Conservation (phyloP, 768 basidiomycete genomes). For the Tylopilus cervinicoccineus region DNA sequence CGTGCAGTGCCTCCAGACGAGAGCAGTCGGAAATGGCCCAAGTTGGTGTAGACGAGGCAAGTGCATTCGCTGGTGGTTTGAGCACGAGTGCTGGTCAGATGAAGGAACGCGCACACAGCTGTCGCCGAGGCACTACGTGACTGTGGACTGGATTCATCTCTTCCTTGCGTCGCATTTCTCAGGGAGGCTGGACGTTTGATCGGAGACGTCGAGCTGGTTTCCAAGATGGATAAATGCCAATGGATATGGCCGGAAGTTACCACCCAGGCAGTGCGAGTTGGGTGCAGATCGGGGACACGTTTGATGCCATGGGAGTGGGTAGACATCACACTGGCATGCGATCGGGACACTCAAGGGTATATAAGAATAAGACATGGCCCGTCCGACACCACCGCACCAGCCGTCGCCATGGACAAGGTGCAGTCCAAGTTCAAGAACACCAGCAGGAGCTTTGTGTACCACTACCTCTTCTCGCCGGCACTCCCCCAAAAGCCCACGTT, state of each 20-base stretch:
- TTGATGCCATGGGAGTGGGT: slow-evolving; percentile 9
- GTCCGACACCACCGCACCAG: neutral
- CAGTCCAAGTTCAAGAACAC: slow-evolving; percentile 34
- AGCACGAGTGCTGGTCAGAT: neutral
- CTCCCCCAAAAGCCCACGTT: slow-evolving; percentile 34
- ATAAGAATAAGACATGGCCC: slow-evolving; percentile 4
- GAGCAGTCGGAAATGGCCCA: neutral
- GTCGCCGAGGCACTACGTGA: neutral
- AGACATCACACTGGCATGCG: slow-evolving; percentile 10
- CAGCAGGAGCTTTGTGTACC: slow-evolving; percentile 33
- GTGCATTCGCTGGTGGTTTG: slow-evolving; percentile 1
- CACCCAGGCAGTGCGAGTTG: slow-evolving; percentile 14
- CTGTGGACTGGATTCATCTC: neutral
- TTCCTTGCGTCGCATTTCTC: neutral
- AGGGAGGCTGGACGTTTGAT: slow-evolving; percentile 1
- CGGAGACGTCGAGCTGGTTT: neutral
- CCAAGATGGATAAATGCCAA: slow-evolving; percentile 2
- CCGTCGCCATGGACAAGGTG: slow-evolving; percentile 23
- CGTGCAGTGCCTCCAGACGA: neutral
- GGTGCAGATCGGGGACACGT: slow-evolving; percentile 16
- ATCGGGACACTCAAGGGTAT: slow-evolving; percentile 11
- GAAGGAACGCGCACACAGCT: neutral
- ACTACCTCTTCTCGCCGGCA: slow-evolving; percentile 31
- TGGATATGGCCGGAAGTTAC: slow-evolving; percentile 5
- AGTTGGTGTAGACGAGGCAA: slow-evolving; percentile 4